These are phyloP conservation scores for Capsella rubella DNA, from an alignment of 441 rosid species.

Conservation along the genomic window DNA sequence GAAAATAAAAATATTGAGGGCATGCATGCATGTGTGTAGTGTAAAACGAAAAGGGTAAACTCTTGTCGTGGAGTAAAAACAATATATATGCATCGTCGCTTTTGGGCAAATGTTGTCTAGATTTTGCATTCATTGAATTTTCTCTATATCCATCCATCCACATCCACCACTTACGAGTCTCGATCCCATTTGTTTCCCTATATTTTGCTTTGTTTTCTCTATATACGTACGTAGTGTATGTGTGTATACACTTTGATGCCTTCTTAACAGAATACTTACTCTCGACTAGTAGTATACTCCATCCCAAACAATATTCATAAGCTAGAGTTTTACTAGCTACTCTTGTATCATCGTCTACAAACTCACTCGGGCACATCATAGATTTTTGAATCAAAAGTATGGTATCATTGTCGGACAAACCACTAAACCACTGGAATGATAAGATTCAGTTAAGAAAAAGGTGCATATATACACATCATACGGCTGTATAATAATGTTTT, in stretches of 20 bases:
- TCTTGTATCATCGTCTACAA: background rate
- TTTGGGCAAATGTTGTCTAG: constrained; percentile 32
- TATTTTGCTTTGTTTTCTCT: background rate
- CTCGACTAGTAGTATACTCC: background rate
- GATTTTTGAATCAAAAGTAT: background rate
- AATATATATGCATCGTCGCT: constrained; percentile 38
- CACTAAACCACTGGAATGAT: background rate
- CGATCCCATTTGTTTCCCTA: constrained; percentile 9
- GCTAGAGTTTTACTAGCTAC: background rate
- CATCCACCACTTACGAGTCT: too few species aligned
- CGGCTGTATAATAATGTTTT: constrained; percentile 8
- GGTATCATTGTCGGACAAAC: background rate
- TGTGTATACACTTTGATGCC: background rate
- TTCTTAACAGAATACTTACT: background rate
- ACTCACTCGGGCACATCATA: background rate
- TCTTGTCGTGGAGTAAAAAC: constrained; percentile 38
- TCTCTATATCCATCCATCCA: background rate
- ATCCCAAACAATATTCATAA: background rate
- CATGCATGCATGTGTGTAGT: background rate
- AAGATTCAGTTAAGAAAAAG: background rate
- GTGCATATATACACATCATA: constrained; percentile 18
- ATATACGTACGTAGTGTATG: background rate
- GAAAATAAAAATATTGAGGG: background rate
- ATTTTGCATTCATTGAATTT: constrained; percentile 36
- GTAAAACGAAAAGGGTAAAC: background rate